Conservation (phyloP, 345 rosid species). For the Citrus medica region DNA sequence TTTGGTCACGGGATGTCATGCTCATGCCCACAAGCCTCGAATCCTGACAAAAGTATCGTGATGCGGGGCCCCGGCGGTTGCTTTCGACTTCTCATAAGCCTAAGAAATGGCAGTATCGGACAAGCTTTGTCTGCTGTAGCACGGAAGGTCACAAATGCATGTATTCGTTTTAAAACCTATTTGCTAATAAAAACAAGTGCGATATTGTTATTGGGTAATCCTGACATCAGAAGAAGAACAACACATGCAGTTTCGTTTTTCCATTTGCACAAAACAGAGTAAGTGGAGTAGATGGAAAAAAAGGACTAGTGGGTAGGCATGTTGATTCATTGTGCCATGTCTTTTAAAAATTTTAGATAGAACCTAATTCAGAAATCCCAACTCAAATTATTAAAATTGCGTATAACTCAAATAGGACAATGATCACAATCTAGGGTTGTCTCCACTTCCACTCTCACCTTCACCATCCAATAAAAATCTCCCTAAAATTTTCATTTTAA, state of each 20-base stretch:
- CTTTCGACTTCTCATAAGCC: neutral
- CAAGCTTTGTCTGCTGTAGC: neutral
- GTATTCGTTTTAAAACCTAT: neutral
- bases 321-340: neutral
- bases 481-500: too few species aligned
- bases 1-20: slow-evolving; percentile 4
- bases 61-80: neutral
- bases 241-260: neutral
- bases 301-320: neutral
- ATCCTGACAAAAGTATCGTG: neutral
- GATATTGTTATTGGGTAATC: neutral
- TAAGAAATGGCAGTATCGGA: neutral
- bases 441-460: neutral
- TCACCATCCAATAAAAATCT: too few species aligned
- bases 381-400: neutral
- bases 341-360: neutral
- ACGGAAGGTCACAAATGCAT: neutral
- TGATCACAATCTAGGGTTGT: neutral
- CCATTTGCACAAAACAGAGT: neutral
- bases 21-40: neutral
- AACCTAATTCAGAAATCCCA: neutral
- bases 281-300: neutral
- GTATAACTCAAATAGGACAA: neutral
- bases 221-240: neutral
- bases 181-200: neutral